Conservation (phyloP, 2,329 filamentous ascomycete genomes). For the Talaromyces sp. region DNA sequence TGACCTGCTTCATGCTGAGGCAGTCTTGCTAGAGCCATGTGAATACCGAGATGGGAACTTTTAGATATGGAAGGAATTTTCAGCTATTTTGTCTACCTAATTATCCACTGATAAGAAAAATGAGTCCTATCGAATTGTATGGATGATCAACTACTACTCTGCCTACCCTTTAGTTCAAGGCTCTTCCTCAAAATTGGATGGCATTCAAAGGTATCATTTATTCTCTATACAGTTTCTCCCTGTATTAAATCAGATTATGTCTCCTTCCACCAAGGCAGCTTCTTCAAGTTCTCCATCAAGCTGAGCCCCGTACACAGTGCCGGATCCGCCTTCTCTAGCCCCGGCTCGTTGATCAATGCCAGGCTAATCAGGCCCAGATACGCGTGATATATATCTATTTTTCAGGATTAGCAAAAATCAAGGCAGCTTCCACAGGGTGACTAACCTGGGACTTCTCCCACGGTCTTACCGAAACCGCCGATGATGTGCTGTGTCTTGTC, state of each 20-base stretch:
- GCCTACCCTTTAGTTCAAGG: too few species aligned
- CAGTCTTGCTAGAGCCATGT: too few species aligned
- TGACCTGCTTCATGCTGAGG: too few species aligned
- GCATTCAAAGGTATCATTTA: background rate
- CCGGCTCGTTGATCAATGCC: constrained; percentile 66
- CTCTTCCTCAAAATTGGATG: too few species aligned
- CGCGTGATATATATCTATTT: constrained; percentile 73
- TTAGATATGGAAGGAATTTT: too few species aligned
- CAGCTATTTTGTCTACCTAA: too few species aligned
- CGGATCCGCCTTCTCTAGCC: constrained; percentile 68
- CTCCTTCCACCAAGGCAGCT: constrained; percentile 38
- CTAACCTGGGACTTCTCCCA: constrained; percentile 63
- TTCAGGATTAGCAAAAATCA: background rate
- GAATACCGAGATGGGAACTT: too few species aligned
- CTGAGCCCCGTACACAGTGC: constrained; percentile 68
- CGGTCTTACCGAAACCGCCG: constrained; percentile 74
- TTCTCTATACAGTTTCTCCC: background rate
- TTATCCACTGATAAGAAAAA: too few species aligned
- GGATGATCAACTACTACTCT: too few species aligned
- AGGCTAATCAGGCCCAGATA: constrained; percentile 83
- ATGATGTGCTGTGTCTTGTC: constrained; percentile 83
- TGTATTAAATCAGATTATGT: background rate
- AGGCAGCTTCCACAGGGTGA: background rate
- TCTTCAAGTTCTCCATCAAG: constrained; percentile 38
- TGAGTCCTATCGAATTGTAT: too few species aligned